Conservation (phyloP, 164 flowering plant genomes). For the Aristolochia fimbriata region DNA sequence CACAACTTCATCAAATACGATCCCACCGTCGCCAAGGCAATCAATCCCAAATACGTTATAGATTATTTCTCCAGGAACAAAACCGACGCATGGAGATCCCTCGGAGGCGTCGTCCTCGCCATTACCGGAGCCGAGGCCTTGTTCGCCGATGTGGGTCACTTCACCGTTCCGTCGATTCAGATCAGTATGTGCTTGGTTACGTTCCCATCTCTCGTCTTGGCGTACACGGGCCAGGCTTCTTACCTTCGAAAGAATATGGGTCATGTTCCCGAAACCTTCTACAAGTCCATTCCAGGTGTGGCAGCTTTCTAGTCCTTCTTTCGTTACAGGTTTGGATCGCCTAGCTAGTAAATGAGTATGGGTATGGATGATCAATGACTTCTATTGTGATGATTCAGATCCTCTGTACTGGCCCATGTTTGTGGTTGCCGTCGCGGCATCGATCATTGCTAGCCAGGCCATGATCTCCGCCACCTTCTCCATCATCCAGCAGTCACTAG, state of each 20-base stretch:
- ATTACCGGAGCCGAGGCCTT: conserved; percentile 72
- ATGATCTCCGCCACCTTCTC: conserved; percentile 59
- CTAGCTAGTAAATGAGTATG: too few relatives aligned
- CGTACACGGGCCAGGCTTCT: conserved; percentile 66
- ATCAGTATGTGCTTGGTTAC: conserved; percentile 43
- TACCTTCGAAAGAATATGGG: conserved; percentile 37
- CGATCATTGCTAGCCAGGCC: conserved; percentile 75
- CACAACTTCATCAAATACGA: conserved; percentile 48
- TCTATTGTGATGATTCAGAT: conserved; percentile 30
- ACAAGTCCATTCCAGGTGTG: conserved; percentile 54
- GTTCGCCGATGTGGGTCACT: conserved; percentile 76
- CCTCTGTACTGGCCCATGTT: conserved; percentile 63
- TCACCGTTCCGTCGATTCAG: conserved; percentile 55
- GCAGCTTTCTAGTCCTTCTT: too few relatives aligned
- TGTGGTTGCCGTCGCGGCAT: conserved; percentile 49
- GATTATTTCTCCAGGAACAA: conserved; percentile 50
- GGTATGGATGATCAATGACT: too few relatives aligned
- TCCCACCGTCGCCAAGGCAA: conserved; percentile 39
- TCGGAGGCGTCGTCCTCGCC: conserved; percentile 56
- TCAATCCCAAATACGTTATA: conserved; percentile 46
- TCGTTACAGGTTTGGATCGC: too few relatives aligned
- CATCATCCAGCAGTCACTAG: conserved; percentile 48
- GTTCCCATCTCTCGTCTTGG: conserved; percentile 47
- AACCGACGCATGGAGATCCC: conserved; percentile 57
- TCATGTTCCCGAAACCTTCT: conserved; percentile 35